Percentiles rank a stretch among this genome's conserved stretches.
These are phyloP conservation scores for Tetrapisispora phaffii DNA, from an alignment of 805 yeast genomes.

Conservation along the genomic window DNA sequence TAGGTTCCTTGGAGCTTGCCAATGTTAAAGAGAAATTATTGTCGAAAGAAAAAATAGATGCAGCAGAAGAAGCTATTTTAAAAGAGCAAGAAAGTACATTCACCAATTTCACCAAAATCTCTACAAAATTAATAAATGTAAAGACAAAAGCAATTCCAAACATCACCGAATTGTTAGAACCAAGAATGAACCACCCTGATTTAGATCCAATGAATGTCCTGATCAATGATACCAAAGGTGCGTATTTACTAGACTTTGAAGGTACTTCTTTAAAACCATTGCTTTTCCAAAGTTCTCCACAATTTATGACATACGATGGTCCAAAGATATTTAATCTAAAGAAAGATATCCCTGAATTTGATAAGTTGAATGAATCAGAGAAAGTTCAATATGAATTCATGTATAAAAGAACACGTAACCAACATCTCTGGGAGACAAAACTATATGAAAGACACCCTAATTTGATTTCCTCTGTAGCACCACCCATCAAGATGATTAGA, in stretches of 20 bases:
- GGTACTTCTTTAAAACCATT: constrained; percentile 73
- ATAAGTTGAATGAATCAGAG: constrained; percentile 57
- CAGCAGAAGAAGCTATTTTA: constrained; percentile 43
- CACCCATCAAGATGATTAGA: constrained; percentile 69
- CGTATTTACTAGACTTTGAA: constrained; percentile 73
- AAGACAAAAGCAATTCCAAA: constrained; percentile 51
- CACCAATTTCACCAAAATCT: constrained; percentile 45
- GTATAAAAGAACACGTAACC: constrained; percentile 84
- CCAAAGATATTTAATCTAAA: constrained; percentile 71
- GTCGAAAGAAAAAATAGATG: constrained; percentile 17
- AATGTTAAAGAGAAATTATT: constrained; percentile 41
- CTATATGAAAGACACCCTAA: constrained; percentile 55
- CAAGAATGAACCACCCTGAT: constrained; percentile 73
- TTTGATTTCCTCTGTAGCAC: constrained; percentile 69
- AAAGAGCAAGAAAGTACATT: constrained; percentile 50
- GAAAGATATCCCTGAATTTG: constrained; percentile 65
- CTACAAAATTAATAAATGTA: constrained; percentile 46
- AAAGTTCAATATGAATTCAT: constrained; percentile 77
- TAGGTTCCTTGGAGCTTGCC: constrained; percentile 60
- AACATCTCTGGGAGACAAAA: constrained; percentile 75
- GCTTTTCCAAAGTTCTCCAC: constrained; percentile 66
- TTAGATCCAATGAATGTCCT: constrained; percentile 85
- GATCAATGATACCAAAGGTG: constrained; percentile 32
- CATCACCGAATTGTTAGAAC: constrained; percentile 50
- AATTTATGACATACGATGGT: constrained; percentile 79